phyloP scores from a whole-genome alignment of 805 yeast species.

The Candida montana region DNA sequence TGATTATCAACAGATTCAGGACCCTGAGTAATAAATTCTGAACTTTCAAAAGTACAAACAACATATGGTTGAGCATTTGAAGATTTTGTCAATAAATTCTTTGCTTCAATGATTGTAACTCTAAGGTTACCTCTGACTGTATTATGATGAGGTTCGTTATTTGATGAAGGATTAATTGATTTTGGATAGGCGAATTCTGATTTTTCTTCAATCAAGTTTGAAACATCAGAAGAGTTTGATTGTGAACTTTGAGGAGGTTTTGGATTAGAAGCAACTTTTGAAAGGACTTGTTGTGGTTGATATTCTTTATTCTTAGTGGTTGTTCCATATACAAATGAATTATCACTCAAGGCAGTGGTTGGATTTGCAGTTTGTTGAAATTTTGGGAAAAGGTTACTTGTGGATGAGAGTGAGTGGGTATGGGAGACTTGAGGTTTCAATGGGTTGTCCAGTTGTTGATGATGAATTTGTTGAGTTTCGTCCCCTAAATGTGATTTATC shows the following conservation, averaged over 20 bases:
- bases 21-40: slow-evolving; percentile 83
- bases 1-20: slow-evolving; percentile 41
- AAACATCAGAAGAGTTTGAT: neutral
- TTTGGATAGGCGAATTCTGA: neutral
- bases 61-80: slow-evolving; percentile 72
- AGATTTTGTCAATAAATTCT: slow-evolving; percentile 52
- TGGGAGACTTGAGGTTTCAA: slow-evolving; percentile 12
- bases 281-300: slow-evolving; percentile 29
- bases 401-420: slow-evolving; percentile 5
- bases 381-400: slow-evolving; percentile 26
- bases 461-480: slow-evolving; percentile 5
- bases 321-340: slow-evolving; percentile 64
- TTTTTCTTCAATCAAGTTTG: neutral
- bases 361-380: slow-evolving; percentile 51
- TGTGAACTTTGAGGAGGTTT: slow-evolving; percentile 11
- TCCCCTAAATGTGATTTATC: neutral
- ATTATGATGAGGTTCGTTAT: slow-evolving; percentile 18
- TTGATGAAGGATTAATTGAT: slow-evolving; percentile 15
- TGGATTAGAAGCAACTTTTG: slow-evolving; percentile 26
- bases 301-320: slow-evolving; percentile 38
- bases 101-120: slow-evolving; percentile 78
- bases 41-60: slow-evolving; percentile 86
- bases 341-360: slow-evolving; percentile 62
- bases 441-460: slow-evolving; percentile 7
- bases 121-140: slow-evolving; percentile 77